These are phyloP conservation scores for Schizonepeta tenuifolia DNA, from an alignment of 257 asterid genomes.

Conservation along the genomic window DNA sequence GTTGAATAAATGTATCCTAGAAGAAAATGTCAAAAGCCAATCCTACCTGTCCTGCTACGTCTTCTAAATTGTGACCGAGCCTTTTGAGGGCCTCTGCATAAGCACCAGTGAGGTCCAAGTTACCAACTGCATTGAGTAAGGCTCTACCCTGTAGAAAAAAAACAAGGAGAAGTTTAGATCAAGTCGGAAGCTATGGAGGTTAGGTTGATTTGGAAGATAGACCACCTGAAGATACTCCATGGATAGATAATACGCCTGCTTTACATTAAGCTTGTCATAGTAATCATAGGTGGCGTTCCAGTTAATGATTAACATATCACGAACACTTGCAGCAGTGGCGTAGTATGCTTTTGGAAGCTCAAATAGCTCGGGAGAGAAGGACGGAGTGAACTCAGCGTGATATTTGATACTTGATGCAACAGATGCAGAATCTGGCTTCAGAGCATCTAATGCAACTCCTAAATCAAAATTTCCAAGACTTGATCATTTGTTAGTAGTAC, in stretches of 20 bases:
- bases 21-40: not conserved
- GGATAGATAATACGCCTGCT: conserved; percentile 67
- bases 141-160: conserved; percentile 58
- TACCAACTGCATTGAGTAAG: conserved; percentile 63
- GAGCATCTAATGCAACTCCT: conserved; percentile 48
- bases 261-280: conserved; percentile 53
- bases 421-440: conserved; percentile 57
- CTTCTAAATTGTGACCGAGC: conserved; percentile 59
- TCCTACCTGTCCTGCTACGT: conserved; percentile 56
- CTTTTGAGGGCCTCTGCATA: conserved; percentile 66
- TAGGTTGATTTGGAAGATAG: not conserved
- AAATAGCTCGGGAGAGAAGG: conserved; percentile 55
- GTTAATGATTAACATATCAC: conserved; percentile 60
- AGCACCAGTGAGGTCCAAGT: conserved; percentile 61
- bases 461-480: conserved; percentile 13
- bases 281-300: conserved; percentile 66
- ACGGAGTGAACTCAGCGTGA: conserved; percentile 68
- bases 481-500: conserved; percentile 10
- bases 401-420: conserved; percentile 60
- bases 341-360: conserved; percentile 59
- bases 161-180: not conserved
- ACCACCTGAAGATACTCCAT: conserved; percentile 69
- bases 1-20: not conserved
- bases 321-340: conserved; percentile 69
- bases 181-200: not conserved